phyloP scores from a whole-genome alignment of 768 basidiomycete species.

The Rhizopogon vesiculosus region DNA sequence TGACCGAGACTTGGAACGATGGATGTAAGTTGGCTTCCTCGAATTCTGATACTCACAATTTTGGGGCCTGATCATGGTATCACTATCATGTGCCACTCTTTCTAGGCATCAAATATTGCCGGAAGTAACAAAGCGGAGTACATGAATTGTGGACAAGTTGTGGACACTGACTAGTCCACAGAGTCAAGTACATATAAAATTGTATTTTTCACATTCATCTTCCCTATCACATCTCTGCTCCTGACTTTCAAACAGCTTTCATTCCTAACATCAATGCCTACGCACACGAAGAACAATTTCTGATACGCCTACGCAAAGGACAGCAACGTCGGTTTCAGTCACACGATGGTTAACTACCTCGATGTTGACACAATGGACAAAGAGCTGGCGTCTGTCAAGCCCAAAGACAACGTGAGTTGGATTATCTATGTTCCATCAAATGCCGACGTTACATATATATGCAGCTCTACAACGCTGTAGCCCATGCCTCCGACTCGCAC shows the following conservation, averaged over 20 bases:
- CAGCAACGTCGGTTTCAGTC: constrained; percentile 16
- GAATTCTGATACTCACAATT: no score
- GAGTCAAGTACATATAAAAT: neutral
- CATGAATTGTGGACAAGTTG: no score
- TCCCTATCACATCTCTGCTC: neutral
- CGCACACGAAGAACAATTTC: neutral
- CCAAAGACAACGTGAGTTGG: constrained; percentile 12
- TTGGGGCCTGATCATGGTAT: no score
- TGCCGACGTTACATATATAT: neutral
- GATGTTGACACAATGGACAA: constrained; percentile 14
- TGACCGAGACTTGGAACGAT: neutral
- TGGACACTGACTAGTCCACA: no score
- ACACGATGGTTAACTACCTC: constrained; percentile 20
- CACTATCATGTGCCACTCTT: no score
- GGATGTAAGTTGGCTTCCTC: neutral
- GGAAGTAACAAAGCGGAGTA: no score
- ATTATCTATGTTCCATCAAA: neutral
- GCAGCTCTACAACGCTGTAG: constrained; percentile 27
- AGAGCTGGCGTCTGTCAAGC: constrained; percentile 9
- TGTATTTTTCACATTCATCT: neutral
- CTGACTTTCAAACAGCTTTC: no score
- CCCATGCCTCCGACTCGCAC: constrained; percentile 20
- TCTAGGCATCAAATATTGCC: no score
- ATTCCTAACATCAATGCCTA: neutral
- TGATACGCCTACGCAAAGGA: constrained; percentile 10